Conservation (phyloP, 768 basidiomycete genomes). For the Royoungia palumana region DNA sequence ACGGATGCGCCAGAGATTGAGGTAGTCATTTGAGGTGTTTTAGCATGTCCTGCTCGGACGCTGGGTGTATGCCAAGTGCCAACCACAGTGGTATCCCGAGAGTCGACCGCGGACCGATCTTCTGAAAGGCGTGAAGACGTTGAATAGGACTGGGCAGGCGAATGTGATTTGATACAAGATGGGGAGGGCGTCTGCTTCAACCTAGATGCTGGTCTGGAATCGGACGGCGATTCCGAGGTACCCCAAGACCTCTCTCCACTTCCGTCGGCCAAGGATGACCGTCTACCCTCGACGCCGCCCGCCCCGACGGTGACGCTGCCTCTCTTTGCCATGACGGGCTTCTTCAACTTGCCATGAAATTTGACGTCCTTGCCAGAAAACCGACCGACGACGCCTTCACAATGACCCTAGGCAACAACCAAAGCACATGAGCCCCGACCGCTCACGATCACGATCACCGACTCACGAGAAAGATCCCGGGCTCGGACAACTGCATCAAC, state of each 20-base stretch:
- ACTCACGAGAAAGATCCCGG: constrained; percentile 62
- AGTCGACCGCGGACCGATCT: constrained; percentile 7
- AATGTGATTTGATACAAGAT: constrained; percentile 9
- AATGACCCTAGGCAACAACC: constrained; percentile 57
- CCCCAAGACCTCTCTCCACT: constrained; percentile 6
- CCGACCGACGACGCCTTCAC: constrained; percentile 82
- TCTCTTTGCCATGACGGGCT: constrained; percentile 74
- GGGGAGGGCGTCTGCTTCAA: constrained; percentile 19
- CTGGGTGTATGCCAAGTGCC: neutral
- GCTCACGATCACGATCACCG: too few species aligned
- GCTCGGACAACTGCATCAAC: constrained; percentile 62
- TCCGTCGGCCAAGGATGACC: constrained; percentile 18
- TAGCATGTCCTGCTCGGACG: constrained; percentile 15
- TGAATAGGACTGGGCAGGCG: constrained; percentile 14
- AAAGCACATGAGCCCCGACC: constrained; percentile 6
- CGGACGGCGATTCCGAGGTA: constrained; percentile 17
- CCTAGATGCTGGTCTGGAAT: constrained; percentile 18
- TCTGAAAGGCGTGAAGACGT: constrained; percentile 14
- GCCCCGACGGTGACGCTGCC: constrained; percentile 17
- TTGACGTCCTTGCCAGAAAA: constrained; percentile 63
- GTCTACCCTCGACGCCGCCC: constrained; percentile 6
- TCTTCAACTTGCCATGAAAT: constrained; percentile 75
- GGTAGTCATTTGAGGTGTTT: constrained; percentile 16
- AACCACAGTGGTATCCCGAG: constrained; percentile 4
- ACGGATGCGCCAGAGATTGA: constrained; percentile 29